A percentile compares a stretch with the other conserved stretches of the same genome.
These are phyloP conservation scores for Pythium chondricola DNA, from an alignment of 352 stramenopile species.

Conservation along the genomic window DNA sequence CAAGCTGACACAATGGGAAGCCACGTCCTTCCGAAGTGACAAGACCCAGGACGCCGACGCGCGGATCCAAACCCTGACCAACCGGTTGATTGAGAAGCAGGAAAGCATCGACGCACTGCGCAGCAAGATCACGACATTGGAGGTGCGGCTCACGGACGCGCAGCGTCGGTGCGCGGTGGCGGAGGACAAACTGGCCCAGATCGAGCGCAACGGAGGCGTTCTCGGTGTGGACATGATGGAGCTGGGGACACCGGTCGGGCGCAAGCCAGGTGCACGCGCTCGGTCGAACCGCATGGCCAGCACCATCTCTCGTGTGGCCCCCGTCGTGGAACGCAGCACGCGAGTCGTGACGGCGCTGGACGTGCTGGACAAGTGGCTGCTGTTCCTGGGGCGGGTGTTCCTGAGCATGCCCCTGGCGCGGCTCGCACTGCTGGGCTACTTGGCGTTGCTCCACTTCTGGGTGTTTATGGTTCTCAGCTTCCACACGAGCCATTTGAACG, in stretches of 20 bases:
- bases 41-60: constrained; percentile 34
- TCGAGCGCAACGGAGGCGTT: constrained; percentile 55
- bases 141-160: constrained; percentile 57
- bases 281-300: constrained; percentile 62
- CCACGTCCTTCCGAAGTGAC: constrained; percentile 8
- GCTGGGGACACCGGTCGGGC: constrained; percentile 41
- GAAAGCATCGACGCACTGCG: constrained; percentile 65
- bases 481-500: constrained; percentile 80
- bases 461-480: constrained; percentile 84
- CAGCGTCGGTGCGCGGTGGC: constrained; percentile 35
- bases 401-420: constrained; percentile 67
- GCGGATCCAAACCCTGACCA: constrained; percentile 73
- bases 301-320: constrained; percentile 54
- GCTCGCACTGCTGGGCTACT: constrained; percentile 67
- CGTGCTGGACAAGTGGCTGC: constrained; percentile 62
- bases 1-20: constrained; percentile 29
- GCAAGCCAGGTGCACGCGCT: constrained; percentile 22
- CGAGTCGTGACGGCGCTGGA: constrained; percentile 59
- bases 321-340: constrained; percentile 62
- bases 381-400: constrained; percentile 78
- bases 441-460: constrained; percentile 80
- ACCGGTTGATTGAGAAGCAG: constrained; percentile 78
- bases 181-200: constrained; percentile 54
- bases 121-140: constrained; percentile 60
- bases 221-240: constrained; percentile 63